phyloP scores from a whole-genome alignment of 176 grass and related monocot genomes.

The Oryza officinalis region DNA sequence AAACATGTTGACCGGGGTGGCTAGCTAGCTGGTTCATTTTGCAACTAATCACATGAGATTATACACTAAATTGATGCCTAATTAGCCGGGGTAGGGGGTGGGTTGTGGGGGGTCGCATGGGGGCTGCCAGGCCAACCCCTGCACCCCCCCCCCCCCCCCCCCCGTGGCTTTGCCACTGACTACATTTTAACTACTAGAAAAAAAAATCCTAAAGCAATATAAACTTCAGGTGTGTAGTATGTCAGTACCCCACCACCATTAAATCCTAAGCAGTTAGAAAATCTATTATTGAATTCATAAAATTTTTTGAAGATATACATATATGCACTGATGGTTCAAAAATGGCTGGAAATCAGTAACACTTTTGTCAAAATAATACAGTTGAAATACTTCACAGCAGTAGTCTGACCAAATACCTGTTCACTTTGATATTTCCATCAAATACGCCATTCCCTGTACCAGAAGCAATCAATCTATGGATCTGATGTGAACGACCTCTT shows the following conservation, averaged over 20 bases:
- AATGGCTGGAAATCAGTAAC: not conserved
- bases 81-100: too few species aligned
- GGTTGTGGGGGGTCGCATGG: too few species aligned
- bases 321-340: not conserved
- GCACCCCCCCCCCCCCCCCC: too few species aligned
- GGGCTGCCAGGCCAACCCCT: too few species aligned
- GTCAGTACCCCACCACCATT: not conserved
- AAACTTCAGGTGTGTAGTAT: not conserved
- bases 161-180: too few species aligned
- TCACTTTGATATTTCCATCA: conserved; percentile 96
- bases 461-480: conserved; percentile 91
- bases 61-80: too few species aligned
- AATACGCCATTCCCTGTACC: conserved; percentile 71
- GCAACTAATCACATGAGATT: too few species aligned
- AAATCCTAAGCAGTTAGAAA: not conserved
- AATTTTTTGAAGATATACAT: not conserved
- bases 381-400: not conserved
- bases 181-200: conserved; percentile 4
- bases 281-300: not conserved
- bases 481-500: conserved; percentile 73
- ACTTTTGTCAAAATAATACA: not conserved
- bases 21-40: too few species aligned
- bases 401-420: conserved; percentile 55
- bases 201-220: not conserved
- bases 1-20: too few species aligned